Base-by-base conservation (phyloP, 2,329 filamentous ascomycete genomes). In the Trichoderma hamatum region DNA sequence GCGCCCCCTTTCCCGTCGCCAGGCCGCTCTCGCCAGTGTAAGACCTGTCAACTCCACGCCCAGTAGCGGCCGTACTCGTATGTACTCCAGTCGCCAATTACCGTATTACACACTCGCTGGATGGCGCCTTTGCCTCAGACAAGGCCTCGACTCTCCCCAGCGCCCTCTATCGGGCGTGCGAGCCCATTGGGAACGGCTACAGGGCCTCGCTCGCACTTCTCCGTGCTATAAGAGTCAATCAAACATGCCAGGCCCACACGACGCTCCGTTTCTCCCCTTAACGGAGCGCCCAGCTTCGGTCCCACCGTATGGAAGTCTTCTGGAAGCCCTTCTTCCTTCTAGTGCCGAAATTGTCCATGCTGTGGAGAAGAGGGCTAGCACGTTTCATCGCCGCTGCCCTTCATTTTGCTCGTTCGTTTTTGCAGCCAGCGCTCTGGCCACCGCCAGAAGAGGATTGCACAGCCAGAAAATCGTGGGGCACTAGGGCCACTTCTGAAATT, bases 241-340 rank as follows among this genome's bases (percentile, higher is more conserved):
- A 61, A 32, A 28, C 11, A 28, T n/a, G 24, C 28, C 52, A 9
- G 52, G 39, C 54, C 63, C 63, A 67, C 63, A 49, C 28, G 21
- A 21, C 63, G 28, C 63, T 67, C 63, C 54, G 63, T 67, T 67
- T 67, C 49, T 67, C 63, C 46, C 54, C 54, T 67, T 58, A 67
- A 67, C 63, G 63, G 63, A 66, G 63, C 36, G 63, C 52, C 63
- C 63, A 66, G 63, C 52, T 56, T 66, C 54, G 63, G 63, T 39
- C 36, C 67, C 67, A 64, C 67, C 60, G 60, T 65, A 69, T 69
- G 60, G 67, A 69, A 69, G 67, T 5, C 21, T 69, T 61, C 51
- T 69, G 59, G 67, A 69, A 69, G 67, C 67, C 67, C 59, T 43
- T 43, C 39, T 43, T 49, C n/a, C 46, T 69, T 64, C 60, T 69